These are phyloP conservation scores for Aspergillus clavatus DNA, from an alignment of 2,329 filamentous ascomycete species.

Conservation along the genomic window DNA sequence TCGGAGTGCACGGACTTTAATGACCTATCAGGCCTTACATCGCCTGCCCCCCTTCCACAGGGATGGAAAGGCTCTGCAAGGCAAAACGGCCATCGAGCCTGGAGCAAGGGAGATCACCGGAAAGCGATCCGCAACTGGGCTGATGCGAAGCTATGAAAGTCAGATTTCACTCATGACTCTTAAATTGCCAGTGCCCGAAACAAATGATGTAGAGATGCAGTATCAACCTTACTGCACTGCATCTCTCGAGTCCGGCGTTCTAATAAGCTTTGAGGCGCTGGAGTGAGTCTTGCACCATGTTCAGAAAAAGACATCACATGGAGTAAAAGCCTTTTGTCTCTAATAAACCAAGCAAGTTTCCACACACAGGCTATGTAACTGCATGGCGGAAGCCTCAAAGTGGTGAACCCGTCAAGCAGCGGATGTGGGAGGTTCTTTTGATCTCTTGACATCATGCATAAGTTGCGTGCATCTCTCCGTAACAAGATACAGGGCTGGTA, in stretches of 20 bases:
- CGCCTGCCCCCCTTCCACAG: slow-evolving; percentile 31
- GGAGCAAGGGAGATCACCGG: slow-evolving; percentile 26
- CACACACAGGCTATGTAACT: no score
- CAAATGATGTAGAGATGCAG: background rate
- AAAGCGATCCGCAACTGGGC: slow-evolving; percentile 15
- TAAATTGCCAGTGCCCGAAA: background rate
- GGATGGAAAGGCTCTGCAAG: slow-evolving; percentile 29
- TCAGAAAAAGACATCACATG: no score
- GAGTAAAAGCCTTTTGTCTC: no score
- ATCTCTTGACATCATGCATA: background rate
- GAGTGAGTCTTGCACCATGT: no score
- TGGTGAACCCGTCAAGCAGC: background rate
- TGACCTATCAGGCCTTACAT: slow-evolving; percentile 39
- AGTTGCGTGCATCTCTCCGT: background rate
- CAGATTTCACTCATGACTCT: background rate
- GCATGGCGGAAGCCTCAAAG: no score
- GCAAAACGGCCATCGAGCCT: slow-evolving; percentile 24
- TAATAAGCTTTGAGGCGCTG: background rate
- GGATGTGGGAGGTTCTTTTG: background rate
- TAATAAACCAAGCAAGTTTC: no score
- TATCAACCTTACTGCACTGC: background rate
- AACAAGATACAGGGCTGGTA: background rate
- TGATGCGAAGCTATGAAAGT: background rate
- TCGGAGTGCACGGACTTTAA: slow-evolving; percentile 30
- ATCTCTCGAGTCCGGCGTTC: background rate